Evolutionary conservation across 768 basidiomycete genomes (phyloP).

Genomic region (Trametes sanguinea): DNA sequence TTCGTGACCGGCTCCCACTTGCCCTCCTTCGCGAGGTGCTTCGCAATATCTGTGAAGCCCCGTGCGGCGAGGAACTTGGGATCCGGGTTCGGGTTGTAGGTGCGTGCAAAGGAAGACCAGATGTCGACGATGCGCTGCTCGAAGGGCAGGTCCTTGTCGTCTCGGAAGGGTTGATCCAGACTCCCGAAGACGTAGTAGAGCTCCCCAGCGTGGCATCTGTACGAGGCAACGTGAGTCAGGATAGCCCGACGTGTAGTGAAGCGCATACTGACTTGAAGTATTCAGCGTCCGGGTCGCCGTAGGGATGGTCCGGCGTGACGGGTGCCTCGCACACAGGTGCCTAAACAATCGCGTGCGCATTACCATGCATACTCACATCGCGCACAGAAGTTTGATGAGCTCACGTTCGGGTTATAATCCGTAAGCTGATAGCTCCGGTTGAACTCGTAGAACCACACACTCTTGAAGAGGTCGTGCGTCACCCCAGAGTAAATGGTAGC

Average conservation of each 20-base stretch:
- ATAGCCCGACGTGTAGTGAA: no score
- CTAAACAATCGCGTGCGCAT: background rate
- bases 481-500: conserved; percentile 49
- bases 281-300: conserved; percentile 49
- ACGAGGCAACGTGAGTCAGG: background rate
- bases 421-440: conserved; percentile 43
- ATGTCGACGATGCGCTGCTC: conserved; percentile 45
- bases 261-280: conserved; percentile 42
- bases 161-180: conserved; percentile 46
- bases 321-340: conserved; percentile 48
- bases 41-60: conserved; percentile 41
- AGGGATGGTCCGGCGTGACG: conserved; percentile 41
- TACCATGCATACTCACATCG: background rate
- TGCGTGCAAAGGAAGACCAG: conserved; percentile 51
- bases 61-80: conserved; percentile 43
- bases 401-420: conserved; percentile 45
- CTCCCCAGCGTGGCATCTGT: conserved; percentile 37
- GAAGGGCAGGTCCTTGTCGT: conserved; percentile 47
- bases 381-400: background rate
- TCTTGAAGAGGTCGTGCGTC: conserved; percentile 43
- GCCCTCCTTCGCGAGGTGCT: conserved; percentile 33
- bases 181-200: conserved; percentile 37
- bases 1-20: conserved; percentile 39
- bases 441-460: conserved; percentile 49
- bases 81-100: conserved; percentile 50